Conservation (phyloP, 352 stramenopile genomes). For the Hyphochytrium catenoides region DNA sequence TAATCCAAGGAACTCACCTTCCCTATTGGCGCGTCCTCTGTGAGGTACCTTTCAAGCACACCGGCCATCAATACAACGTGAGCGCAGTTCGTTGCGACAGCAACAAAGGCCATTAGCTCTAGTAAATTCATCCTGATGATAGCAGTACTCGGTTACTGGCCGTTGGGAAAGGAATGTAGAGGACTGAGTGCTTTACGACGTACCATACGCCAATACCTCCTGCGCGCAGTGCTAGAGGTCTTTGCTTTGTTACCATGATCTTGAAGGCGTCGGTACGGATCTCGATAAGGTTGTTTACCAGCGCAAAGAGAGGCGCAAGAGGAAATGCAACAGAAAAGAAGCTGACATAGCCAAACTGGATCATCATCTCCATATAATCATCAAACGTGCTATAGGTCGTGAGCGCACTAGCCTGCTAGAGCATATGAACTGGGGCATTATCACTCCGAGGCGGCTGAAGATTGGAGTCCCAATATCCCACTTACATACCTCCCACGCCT, state of each 20-base stretch:
- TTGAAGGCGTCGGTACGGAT: conserved; percentile 84
- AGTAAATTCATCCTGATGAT: conserved; percentile 48
- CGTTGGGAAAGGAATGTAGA: neutral
- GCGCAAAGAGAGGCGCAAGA: conserved; percentile 72
- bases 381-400: conserved; percentile 79
- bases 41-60: no score
- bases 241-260: conserved; percentile 66
- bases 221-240: conserved; percentile 70
- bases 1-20: no score
- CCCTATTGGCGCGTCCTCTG: no score
- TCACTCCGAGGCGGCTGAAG: no score
- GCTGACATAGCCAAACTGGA: conserved; percentile 84
- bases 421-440: no score
- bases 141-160: conserved; percentile 16
- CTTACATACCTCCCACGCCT: no score
- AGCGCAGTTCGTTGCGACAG: conserved; percentile 84
- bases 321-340: conserved; percentile 84
- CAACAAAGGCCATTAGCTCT: conserved; percentile 81
- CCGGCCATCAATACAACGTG: conserved; percentile 69
- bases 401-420: conserved; percentile 68
- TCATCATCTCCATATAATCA: conserved; percentile 77
- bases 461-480: no score
- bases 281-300: conserved; percentile 77
- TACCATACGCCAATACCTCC: conserved; percentile 65
- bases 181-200: neutral